Conservation (phyloP, 257 asterid genomes). For the Plectranthus barbatus region DNA sequence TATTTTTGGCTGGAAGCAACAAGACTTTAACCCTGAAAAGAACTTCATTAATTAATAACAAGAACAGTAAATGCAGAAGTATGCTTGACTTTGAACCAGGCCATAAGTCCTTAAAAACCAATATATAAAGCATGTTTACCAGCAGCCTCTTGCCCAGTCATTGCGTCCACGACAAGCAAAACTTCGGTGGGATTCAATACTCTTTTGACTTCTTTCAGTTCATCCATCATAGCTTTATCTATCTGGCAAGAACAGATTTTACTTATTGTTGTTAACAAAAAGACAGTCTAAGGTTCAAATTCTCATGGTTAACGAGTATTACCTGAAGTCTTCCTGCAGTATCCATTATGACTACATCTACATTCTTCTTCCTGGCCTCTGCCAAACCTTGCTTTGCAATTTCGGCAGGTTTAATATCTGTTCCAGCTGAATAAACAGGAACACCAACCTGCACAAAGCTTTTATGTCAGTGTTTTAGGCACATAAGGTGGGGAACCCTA, state of each 20-base stretch:
- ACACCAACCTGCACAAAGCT: slow-evolving; percentile 73
- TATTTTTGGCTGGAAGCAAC: slow-evolving; percentile 3
- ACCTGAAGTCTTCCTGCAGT: slow-evolving; percentile 99
- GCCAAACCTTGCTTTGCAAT: slow-evolving; percentile 85
- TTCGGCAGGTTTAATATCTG: slow-evolving; percentile 79
- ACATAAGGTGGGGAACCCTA: too few species aligned
- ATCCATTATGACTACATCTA: slow-evolving; percentile 97
- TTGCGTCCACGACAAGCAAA: slow-evolving; percentile 96
- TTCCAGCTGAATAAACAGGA: slow-evolving; percentile 91
- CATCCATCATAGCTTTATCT: slow-evolving; percentile 94
- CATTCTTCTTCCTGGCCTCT: slow-evolving; percentile 73
- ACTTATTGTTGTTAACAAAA: neutral
- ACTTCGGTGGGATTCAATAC: slow-evolving; percentile 86
- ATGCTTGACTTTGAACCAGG: slow-evolving; percentile 13
- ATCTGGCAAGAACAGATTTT: slow-evolving; percentile 42
- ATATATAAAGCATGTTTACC: slow-evolving; percentile 33
- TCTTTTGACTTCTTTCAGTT: slow-evolving; percentile 81
- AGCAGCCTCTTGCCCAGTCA: slow-evolving; percentile 99
- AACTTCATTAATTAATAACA: neutral
- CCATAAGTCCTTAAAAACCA: slow-evolving; percentile 2
- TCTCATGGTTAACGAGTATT: slow-evolving; percentile 17
- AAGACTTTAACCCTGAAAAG: neutral
- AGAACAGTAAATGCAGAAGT: neutral
- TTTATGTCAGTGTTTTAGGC: too few species aligned
- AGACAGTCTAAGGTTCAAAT: neutral